These are phyloP conservation scores for Polygonum aviculare DNA, from an alignment of 148 eudicot genomes.

Conservation along the genomic window DNA sequence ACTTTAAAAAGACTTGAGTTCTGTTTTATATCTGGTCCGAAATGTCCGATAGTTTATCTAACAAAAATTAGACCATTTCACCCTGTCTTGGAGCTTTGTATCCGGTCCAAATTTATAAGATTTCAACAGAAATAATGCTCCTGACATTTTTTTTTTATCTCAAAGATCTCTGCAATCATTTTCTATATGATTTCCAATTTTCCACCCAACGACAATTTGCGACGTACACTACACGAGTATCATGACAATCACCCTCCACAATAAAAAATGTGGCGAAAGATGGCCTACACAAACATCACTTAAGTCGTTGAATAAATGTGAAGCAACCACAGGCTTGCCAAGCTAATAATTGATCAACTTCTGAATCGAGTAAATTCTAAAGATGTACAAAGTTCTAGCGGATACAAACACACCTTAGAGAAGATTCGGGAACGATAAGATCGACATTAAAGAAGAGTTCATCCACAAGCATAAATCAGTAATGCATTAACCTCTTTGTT, in stretches of 20 bases:
- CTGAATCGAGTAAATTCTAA: background rate
- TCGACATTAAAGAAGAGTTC: background rate
- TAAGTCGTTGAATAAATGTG: background rate
- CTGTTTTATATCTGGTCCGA: no score
- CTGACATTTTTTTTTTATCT: no score
- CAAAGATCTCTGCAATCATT: no score
- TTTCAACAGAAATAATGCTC: no score
- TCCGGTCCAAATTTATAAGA: no score
- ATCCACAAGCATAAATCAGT: background rate
- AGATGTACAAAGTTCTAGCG: background rate
- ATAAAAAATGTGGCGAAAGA: background rate
- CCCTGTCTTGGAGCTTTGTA: no score
- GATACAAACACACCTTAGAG: background rate
- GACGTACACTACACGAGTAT: no score
- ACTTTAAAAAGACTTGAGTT: no score
- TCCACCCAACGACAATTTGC: no score
- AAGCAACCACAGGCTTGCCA: background rate
- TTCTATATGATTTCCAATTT: no score
- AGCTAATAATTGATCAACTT: background rate
- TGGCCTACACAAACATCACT: background rate
- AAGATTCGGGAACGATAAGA: background rate
- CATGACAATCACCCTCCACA: background rate
- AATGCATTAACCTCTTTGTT: background rate
- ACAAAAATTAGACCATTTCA: no score
- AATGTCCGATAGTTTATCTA: no score